phyloP scores from a whole-genome alignment of 345 rosid genomes.

The Geranium brycei region DNA sequence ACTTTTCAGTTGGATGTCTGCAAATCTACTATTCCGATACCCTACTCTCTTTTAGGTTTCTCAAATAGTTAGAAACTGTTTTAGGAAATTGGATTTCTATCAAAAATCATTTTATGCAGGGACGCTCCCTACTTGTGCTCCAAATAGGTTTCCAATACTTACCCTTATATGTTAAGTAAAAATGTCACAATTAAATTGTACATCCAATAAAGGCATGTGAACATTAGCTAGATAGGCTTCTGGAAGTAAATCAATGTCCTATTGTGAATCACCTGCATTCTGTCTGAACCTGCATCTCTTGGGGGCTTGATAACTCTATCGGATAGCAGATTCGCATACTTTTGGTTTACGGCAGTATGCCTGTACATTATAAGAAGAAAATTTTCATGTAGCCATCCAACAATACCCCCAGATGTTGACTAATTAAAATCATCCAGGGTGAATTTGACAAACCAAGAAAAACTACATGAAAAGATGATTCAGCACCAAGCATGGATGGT shows the following conservation, averaged over 20 bases:
- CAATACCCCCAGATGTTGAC: constrained; percentile 1
- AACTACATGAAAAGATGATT: neutral
- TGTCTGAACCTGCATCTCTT: constrained; percentile 36
- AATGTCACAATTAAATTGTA: neutral
- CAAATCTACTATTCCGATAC: too few relatives aligned
- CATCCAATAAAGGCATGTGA: neutral
- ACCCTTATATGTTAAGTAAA: neutral
- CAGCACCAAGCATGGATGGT: constrained; percentile 2
- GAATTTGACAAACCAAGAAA: neutral
- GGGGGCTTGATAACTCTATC: constrained; percentile 69
- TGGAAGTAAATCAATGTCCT: neutral
- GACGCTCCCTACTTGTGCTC: neutral
- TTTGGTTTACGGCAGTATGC: constrained; percentile 30
- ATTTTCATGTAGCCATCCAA: constrained; percentile 1
- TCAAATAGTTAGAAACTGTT: too few relatives aligned
- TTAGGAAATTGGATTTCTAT: neutral
- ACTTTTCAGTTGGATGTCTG: too few relatives aligned
- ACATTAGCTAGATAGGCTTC: neutral
- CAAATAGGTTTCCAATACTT: neutral
- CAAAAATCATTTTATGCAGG: neutral
- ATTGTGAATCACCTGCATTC: constrained; percentile 50
- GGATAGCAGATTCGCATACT: constrained; percentile 28
- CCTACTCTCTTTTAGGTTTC: too few relatives aligned
- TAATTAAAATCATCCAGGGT: too few relatives aligned
- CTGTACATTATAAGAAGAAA: constrained; percentile 24